These are phyloP conservation scores for Gnetum montanum DNA, from an alignment of 75 land plant species.

Conservation along the genomic window DNA sequence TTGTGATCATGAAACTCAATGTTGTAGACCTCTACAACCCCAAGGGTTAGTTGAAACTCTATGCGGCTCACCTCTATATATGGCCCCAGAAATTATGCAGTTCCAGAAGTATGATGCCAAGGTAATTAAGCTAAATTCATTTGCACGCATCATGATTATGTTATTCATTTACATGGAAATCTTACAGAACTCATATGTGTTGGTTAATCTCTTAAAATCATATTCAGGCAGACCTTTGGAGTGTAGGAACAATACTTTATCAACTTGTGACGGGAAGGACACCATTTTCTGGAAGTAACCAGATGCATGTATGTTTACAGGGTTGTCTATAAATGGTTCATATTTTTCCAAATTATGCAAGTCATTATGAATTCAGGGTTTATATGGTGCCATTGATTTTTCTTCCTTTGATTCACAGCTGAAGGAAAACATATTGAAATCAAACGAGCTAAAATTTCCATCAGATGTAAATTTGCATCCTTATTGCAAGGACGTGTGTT, in stretches of 20 bases:
- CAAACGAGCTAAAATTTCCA: conserved; percentile 31
- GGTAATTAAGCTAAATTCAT: too few relatives aligned
- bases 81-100: conserved; percentile 65
- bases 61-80: conserved; percentile 61
- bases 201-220: conserved; percentile 1
- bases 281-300: conserved; percentile 45
- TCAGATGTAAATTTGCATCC: conserved; percentile 31
- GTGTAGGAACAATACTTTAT: conserved; percentile 51
- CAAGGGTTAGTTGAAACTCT: conserved; percentile 63
- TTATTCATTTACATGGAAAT: too few relatives aligned
- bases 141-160: too few relatives aligned
- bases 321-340: neutral
- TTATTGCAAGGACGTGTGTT: conserved; percentile 56
- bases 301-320: conserved; percentile 37
- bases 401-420: conserved; percentile 44
- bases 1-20: too few relatives aligned
- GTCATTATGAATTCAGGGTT: too few relatives aligned
- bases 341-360: too few relatives aligned
- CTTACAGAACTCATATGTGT: conserved; percentile 1
- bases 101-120: conserved; percentile 56
- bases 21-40: conserved; percentile 41
- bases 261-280: conserved; percentile 48
- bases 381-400: too few relatives aligned
- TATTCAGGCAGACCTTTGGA: conserved; percentile 72
- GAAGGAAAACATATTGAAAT: conserved; percentile 41